Evolutionary conservation across 2,329 filamentous ascomycete species (phyloP).

Genomic region (Arthrobotrys pseudoclavata): DNA sequence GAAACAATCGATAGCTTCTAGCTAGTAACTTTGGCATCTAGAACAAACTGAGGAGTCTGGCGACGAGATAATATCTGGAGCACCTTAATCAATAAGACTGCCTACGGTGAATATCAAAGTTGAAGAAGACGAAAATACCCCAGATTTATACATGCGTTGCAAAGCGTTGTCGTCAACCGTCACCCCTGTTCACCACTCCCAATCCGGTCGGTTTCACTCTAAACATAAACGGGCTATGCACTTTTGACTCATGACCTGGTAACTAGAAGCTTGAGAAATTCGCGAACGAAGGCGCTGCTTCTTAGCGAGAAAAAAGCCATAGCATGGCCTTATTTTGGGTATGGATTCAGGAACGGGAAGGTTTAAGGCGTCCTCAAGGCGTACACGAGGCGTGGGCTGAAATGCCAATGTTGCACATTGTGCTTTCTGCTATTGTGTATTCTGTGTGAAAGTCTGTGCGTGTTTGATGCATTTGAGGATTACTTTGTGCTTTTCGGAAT

Average conservation of each 20-base stretch:
- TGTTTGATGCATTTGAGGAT: slow-evolving; percentile 3
- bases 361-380: slow-evolving; percentile 16
- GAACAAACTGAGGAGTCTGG: too few relatives aligned
- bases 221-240: not conserved
- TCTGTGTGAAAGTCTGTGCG: not conserved
- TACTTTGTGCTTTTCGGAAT: not conserved
- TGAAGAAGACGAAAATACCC: too few relatives aligned
- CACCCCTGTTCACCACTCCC: not conserved
- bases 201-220: not conserved
- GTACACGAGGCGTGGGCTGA: not conserved
- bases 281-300: not conserved
- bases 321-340: too few relatives aligned
- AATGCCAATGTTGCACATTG: slow-evolving; percentile 1
- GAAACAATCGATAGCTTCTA: too few relatives aligned
- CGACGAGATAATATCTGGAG: not conserved
- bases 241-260: not conserved
- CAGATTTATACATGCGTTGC: slow-evolving; percentile 19
- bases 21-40: too few relatives aligned
- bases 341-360: not conserved
- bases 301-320: not conserved
- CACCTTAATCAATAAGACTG: not conserved
- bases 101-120: not conserved
- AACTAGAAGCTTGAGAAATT: not conserved
- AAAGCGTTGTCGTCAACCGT: not conserved
- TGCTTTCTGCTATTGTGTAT: not conserved